Percentiles rank a stretch among this genome's conserved stretches.
Conservation (phyloP, 495 filamentous ascomycete genomes). For the Lophiostoma macrostomum region DNA sequence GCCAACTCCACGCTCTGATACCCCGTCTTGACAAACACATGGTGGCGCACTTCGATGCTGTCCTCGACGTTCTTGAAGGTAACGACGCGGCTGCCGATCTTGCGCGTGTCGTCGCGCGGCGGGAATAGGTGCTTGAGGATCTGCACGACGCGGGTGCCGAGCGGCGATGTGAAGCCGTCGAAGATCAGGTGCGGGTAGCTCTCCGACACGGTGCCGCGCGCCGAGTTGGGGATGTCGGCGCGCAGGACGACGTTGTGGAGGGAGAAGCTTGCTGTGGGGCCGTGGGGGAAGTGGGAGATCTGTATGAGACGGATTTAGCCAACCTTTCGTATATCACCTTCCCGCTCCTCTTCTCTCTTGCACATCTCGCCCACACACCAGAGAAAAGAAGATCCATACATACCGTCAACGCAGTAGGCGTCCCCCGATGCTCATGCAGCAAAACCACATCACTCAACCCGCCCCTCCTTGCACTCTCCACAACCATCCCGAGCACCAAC, state of each 20-base stretch:
- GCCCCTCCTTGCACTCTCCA: slow-evolving; percentile 71
- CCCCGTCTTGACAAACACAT: slow-evolving; percentile 78
- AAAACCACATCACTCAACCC: slow-evolving; percentile 63
- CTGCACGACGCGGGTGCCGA: slow-evolving; percentile 83
- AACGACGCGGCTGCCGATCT: slow-evolving; percentile 83
- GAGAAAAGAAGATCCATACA: too few species aligned
- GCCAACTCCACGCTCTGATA: slow-evolving; percentile 84
- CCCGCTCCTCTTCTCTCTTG: too few species aligned
- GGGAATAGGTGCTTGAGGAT: slow-evolving; percentile 95
- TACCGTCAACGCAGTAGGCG: slow-evolving; percentile 84
- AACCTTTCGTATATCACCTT: too few species aligned
- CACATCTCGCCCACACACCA: too few species aligned
- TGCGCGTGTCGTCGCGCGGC: slow-evolving; percentile 72
- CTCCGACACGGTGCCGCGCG: slow-evolving; percentile 88
- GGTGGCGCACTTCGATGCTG: slow-evolving; percentile 80
- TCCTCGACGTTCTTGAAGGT: slow-evolving; percentile 96
- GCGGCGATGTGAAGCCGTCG: slow-evolving; percentile 79
- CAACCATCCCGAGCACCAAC: slow-evolving; percentile 78
- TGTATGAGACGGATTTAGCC: too few species aligned
- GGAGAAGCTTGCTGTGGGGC: slow-evolving; percentile 85
- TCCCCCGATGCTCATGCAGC: slow-evolving; percentile 89
- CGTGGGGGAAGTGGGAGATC: slow-evolving; percentile 91
- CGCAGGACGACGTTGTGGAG: slow-evolving; percentile 93
- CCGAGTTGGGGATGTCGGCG: slow-evolving; percentile 84
- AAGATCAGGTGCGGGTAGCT: slow-evolving; percentile 94